Base-by-base conservation (phyloP, 495 filamentous ascomycete species). In the Letharia columbiana region DNA sequence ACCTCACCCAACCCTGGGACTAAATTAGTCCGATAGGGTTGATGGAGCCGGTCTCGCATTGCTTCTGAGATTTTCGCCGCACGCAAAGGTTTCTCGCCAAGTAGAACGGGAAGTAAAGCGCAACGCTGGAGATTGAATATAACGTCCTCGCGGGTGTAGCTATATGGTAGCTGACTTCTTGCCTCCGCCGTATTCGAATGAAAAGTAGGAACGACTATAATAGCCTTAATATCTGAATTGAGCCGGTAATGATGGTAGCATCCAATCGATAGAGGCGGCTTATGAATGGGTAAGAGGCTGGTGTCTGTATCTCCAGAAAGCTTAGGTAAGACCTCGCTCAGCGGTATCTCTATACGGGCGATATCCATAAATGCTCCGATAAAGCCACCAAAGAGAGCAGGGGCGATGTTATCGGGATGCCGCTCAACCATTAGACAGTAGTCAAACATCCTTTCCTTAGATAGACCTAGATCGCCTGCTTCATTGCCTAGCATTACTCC, bases 1-100 rank as follows among this genome's bases (percentile, higher is more conserved):
- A 96, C 90, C 71, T 95, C 89, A n/a, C 88, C 87, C 63, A 98
- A 78, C 1, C 94, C 92, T 3, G 93, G 94, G 67, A 98, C 92
- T 60, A 98, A 81, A 17, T 81, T 87, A 74, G 90, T 86, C 54
- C 94, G 86, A 77, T 98, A 96, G 13, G 90, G 93, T 75, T 98
- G 94, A 76, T 98, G 94, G 49, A 98, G 82, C 75, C 91, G 94
- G 78, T 98, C 94, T 77, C 96, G 92, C 94, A 98, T 98, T 39
- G 91, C 93, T 39, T 92, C 82, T 79, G 91, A 96, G 74, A 98
- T 98, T 75, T 91, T 87, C 67, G 92, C 88, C 49, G 93, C 85
- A 72, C 96, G 87, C n/a, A 92, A 93, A 10, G 94, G 94, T 20
- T 87, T 91, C 68, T 88, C 83, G 57, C 92, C 92, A 67, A 98